Evolutionary conservation across 768 basidiomycete genomes (phyloP).

Genomic region (Suillus brevipes): DNA sequence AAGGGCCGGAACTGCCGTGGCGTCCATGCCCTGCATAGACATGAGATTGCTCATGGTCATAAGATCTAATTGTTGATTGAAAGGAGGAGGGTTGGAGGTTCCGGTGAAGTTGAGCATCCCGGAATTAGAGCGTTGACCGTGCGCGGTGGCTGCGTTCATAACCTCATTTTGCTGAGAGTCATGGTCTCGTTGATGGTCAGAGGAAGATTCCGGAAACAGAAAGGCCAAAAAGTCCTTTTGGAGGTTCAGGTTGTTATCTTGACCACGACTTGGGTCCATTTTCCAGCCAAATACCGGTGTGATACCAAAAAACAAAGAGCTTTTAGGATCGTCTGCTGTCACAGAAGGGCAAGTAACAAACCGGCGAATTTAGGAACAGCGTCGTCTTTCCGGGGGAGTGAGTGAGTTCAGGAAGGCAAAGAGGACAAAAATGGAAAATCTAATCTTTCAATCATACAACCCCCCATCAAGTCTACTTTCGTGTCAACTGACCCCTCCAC

Average conservation of each 20-base stretch:
- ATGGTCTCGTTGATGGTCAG: constrained; percentile 26
- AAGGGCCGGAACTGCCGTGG: constrained; percentile 8
- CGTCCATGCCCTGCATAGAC: constrained; percentile 47
- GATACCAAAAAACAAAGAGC: neutral
- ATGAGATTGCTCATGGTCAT: constrained; percentile 46
- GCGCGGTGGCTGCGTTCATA: constrained; percentile 5
- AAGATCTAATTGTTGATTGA: constrained; percentile 48
- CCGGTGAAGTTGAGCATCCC: constrained; percentile 10
- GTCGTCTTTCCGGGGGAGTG: neutral
- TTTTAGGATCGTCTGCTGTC: neutral
- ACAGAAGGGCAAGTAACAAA: constrained; percentile 3
- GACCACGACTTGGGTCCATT: constrained; percentile 27
- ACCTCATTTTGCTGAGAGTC: constrained; percentile 24
- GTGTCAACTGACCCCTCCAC: neutral
- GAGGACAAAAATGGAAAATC: neutral
- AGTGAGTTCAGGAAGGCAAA: neutral
- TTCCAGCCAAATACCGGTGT: neutral
- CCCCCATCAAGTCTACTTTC: neutral
- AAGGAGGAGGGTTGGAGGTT: constrained; percentile 13
- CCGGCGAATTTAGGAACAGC: neutral
- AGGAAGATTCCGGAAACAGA: constrained; percentile 32
- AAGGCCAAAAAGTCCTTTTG: constrained; percentile 38
- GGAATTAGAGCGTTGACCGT: constrained; percentile 17
- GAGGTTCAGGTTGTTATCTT: constrained; percentile 25
- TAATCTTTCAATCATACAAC: constrained; percentile 3